Percentiles rank a stretch among this genome's conserved stretches.
Conservation (phyloP, 2,329 filamentous ascomycete genomes). For the Diplodia intermedia region DNA sequence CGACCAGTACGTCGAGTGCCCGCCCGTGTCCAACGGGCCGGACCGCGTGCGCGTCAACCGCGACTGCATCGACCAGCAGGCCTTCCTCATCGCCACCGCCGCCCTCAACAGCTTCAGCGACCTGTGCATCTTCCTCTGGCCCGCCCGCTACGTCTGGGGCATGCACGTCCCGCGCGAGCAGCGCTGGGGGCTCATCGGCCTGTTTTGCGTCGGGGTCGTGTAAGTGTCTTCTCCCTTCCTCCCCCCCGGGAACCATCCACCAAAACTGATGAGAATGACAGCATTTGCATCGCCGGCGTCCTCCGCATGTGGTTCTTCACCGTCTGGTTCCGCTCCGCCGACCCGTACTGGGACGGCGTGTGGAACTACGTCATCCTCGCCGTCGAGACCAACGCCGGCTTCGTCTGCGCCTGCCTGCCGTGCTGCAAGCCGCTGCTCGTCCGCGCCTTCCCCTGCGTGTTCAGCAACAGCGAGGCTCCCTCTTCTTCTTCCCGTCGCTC, state of each 20-base stretch:
- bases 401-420: conserved; percentile 44
- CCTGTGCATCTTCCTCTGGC: conserved; percentile 46
- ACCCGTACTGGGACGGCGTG: conserved; percentile 43
- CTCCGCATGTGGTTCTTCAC: conserved; percentile 42
- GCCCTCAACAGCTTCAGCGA: conserved; percentile 44
- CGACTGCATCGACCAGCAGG: conserved; percentile 41
- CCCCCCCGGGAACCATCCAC: too few species aligned
- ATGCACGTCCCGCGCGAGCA: conserved; percentile 42
- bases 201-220: conserved; percentile 48
- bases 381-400: conserved; percentile 42
- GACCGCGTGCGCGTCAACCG: conserved; percentile 27
- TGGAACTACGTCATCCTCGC: conserved; percentile 41
- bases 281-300: conserved; percentile 44
- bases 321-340: conserved; percentile 40
- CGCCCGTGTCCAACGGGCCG: neutral
- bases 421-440: conserved; percentile 45
- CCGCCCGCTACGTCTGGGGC: conserved; percentile 40
- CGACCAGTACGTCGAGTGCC: conserved; percentile 36
- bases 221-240: conserved; percentile 34
- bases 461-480: neutral
- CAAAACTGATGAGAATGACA: conserved; percentile 22
- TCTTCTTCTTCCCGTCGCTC: neutral
- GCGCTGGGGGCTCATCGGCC: conserved; percentile 41
- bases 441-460: conserved; percentile 56
- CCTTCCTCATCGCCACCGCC: conserved; percentile 40